A percentile compares a stretch with the other conserved stretches of the same genome.
Conservation (phyloP, 371 early-diverging fungal genomes). For the Syncephalastrum contaminatum region DNA sequence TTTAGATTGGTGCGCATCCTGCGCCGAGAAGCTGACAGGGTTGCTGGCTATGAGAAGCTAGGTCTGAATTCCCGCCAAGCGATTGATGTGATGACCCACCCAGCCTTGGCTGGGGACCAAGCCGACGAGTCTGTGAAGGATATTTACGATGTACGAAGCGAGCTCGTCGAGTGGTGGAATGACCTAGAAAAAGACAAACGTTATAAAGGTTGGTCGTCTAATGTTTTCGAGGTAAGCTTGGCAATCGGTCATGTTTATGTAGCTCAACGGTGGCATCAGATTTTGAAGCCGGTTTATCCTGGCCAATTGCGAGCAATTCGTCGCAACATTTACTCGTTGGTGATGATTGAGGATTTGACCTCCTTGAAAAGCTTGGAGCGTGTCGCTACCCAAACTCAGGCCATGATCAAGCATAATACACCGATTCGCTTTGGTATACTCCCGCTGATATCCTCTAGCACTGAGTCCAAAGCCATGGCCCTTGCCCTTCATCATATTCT, state of each 20-base stretch:
- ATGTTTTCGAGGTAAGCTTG: conserved; percentile 47
- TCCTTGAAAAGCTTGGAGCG: conserved; percentile 41
- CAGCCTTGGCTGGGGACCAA: conserved; percentile 21
- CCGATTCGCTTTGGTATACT: conserved; percentile 86
- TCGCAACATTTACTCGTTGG: conserved; percentile 67
- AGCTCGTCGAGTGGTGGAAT: conserved; percentile 82
- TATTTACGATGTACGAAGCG: conserved; percentile 78
- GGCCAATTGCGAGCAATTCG: conserved; percentile 76
- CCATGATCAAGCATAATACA: conserved; percentile 61
- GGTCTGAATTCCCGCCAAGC: conserved; percentile 62
- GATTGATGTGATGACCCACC: conserved; percentile 60
- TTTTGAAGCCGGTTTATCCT: conserved; percentile 56
- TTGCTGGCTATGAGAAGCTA: conserved; percentile 48
- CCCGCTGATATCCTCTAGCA: conserved; percentile 46
- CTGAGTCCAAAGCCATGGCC: conserved; percentile 41
- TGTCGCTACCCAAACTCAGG: conserved; percentile 52
- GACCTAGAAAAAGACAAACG: conserved; percentile 82
- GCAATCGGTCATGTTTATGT: neutral
- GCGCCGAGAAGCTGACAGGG: conserved; percentile 23
- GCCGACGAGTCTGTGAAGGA: conserved; percentile 37
- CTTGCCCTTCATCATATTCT: conserved; percentile 41
- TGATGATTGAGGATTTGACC: conserved; percentile 73
- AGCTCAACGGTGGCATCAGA: conserved; percentile 12
- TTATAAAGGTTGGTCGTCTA: conserved; percentile 69
- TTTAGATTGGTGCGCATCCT: conserved; percentile 29